Evolutionary conservation across 345 rosid species (phyloP).

Genomic region (Eucalyptus cloeziana): DNA sequence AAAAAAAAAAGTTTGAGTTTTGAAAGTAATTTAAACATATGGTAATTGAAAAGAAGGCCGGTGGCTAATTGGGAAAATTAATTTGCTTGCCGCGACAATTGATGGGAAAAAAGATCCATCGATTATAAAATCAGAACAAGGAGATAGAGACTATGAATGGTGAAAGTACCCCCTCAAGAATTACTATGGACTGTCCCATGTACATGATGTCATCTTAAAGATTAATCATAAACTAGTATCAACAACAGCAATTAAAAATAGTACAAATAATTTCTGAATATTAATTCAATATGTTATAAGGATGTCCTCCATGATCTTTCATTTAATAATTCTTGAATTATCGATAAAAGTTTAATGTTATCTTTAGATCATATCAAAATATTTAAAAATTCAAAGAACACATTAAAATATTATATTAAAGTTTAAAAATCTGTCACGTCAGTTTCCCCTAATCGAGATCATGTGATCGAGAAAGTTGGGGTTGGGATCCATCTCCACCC

Average conservation of each 20-base stretch:
- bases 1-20: not conserved
- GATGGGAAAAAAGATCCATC: not conserved
- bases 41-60: not conserved
- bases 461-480: not conserved
- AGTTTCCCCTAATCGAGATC: no score
- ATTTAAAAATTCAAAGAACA: rapidly evolving
- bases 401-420: no score
- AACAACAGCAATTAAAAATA: no score
- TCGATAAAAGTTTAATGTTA: no score
- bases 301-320: not conserved
- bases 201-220: not conserved
- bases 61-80: no score
- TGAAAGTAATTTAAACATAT: not conserved
- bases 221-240: no score
- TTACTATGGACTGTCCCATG: no score
- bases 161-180: not conserved
- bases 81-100: not conserved
- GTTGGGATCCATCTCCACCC: not conserved
- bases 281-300: rapidly evolving
- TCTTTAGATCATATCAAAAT: no score
- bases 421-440: no score
- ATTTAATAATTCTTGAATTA: no score
- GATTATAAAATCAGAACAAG: not conserved
- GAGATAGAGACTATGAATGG: not conserved
- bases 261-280: no score